Base-by-base conservation (phyloP, 2,329 filamentous ascomycete genomes). In the Camillea tinctor region DNA sequence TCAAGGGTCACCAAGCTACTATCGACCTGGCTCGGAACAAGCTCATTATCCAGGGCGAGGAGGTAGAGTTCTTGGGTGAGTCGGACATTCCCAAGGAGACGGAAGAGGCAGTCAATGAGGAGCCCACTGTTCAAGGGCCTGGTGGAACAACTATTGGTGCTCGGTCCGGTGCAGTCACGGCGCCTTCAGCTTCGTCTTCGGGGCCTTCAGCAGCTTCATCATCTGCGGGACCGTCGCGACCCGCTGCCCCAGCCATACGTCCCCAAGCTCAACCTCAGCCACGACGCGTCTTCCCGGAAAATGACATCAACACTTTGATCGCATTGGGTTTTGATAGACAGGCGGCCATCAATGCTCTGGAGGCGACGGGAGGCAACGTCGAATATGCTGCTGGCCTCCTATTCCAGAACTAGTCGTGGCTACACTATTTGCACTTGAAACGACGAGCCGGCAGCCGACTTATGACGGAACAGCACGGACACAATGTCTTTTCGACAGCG, bases 1-100 rank as follows among this genome's bases (percentile, higher is more conserved):
- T 99, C 63, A 97, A 96, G 79, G 87, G 95, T 48, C 93, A 98
- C 76, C 94, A 97, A 76, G 95, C 94, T 40, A 90, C 85, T 68
- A 94, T 99, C 70, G 95, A 99, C 74, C 83, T 99, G 13, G 84
- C 87, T 64, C 89, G 89, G 71, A 92, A 95, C 70, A 91, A 88
- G 64, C 85, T 99, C 19, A 84, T 96, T 64, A 97, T 99, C 67
- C 91, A 95, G 70, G 91, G 89, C 58, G 88, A 93, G 66, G 91
- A 95, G 67, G 91, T 99, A 5, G 86, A 90, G 0, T 99, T 99
- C 75, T 80, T 99, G 13, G 90, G 92, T 52, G 95, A 98, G 76
- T 90, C 90, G 2, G 94, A 99, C 66, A 96, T 98, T 56, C 95
- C 95, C n/a, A 96, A 90, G 74, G 85, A 89, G 52, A 81, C 87